Conservation (phyloP, 176 grass and related monocot species). For the Oryza rufipogon region DNA sequence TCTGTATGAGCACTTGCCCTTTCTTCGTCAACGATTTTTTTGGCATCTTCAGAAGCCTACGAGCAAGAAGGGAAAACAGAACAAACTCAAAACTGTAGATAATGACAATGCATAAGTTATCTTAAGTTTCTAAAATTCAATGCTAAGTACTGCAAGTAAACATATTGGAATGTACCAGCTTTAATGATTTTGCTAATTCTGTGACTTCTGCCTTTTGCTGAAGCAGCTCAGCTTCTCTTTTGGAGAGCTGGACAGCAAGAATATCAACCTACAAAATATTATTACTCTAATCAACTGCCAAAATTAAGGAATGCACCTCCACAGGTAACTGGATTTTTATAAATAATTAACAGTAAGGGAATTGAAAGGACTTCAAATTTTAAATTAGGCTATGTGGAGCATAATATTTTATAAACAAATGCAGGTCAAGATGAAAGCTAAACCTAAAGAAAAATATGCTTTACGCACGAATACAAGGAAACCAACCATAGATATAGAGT, state of each 20-base stretch:
- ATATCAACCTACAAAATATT: conserved; percentile 68
- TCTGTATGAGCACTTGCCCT: conserved; percentile 69
- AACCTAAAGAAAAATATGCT: conserved; percentile 18
- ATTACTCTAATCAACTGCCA: conserved; percentile 40
- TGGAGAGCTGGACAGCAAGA: conserved; percentile 77
- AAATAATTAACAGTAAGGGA: not conserved
- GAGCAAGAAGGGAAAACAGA: conserved; percentile 26
- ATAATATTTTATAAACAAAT: not conserved
- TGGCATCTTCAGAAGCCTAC: conserved; percentile 93
- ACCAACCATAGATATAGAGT: conserved; percentile 86
- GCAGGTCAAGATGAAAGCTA: not conserved
- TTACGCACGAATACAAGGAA: conserved; percentile 30
- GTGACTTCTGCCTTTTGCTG: conserved; percentile 84
- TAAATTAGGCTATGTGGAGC: conserved; percentile 20
- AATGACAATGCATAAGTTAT: conserved; percentile 10
- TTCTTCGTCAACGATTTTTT: conserved; percentile 91
- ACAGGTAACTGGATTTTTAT: conserved; percentile 12
- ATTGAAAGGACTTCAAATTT: not conserved
- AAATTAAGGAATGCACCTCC: not conserved
- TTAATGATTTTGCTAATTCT: conserved; percentile 82
- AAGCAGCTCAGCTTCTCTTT: conserved; percentile 89
- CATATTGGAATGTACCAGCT: conserved; percentile 51
- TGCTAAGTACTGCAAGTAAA: not conserved
- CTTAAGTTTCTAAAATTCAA: not conserved
- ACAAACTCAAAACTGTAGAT: conserved; percentile 21